Base-by-base conservation (phyloP, 164 flowering plant species). In the Magnolia changhungtana region DNA sequence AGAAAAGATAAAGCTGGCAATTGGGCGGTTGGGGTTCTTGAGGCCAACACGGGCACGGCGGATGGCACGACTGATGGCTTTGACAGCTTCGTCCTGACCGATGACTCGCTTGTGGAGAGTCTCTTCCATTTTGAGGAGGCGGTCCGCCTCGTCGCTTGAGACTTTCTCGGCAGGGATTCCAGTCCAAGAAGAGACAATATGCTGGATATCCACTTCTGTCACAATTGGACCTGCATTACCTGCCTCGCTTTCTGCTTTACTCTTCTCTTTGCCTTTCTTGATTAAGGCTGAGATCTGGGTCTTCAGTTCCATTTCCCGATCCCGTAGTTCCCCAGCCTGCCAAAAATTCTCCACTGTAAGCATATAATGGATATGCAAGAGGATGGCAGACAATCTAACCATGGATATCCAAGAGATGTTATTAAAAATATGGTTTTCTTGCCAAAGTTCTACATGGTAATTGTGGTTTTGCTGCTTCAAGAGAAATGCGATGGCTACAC, bases 41-140 rank as follows among this genome's bases (percentile, higher is more conserved):
- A n/a, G n/a, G n/a, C n/a, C n/a, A n/a, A n/a, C n/a, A n/a, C n/a
- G n/a, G n/a, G n/a, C n/a, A n/a, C n/a, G n/a, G n/a, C n/a, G n/a
- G n/a, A n/a, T n/a, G n/a, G n/a, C n/a, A n/a, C n/a, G n/a, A n/a
- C n/a, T n/a, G n/a, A n/a, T n/a, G n/a, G n/a, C n/a, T n/a, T n/a
- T n/a, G n/a, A n/a, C n/a, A n/a, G n/a, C n/a, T n/a, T n/a, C n/a
- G n/a, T n/a, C n/a, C n/a, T n/a, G n/a, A n/a, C n/a, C n/a, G n/a
- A n/a, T n/a, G n/a, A n/a, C n/a, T n/a, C n/a, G n/a, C n/a, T n/a
- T n/a, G n/a, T n/a, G n/a, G n/a, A n/a, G n/a, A n/a, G n/a, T n/a
- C n/a, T n/a, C 91, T 78, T 94, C 98, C 97, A 94, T 92, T 82
- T 90, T 92, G 72, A 94, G 91, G 51, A 94, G 96, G 51, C 95